A percentile compares a stretch with the other conserved stretches of the same genome.
Conservation (phyloP, 768 basidiomycete genomes). For the Suillus americanus region DNA sequence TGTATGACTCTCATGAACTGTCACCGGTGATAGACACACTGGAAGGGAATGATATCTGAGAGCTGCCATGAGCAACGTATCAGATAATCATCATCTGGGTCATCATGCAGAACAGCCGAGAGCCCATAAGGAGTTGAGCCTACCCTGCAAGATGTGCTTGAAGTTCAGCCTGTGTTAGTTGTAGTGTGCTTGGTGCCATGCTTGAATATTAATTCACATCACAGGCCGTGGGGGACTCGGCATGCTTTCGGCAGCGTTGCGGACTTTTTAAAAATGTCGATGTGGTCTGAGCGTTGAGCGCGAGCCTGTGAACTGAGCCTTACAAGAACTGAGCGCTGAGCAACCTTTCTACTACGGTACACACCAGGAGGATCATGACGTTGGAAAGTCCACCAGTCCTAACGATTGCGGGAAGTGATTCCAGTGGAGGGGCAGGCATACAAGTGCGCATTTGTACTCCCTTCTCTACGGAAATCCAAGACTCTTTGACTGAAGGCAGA, state of each 20-base stretch:
- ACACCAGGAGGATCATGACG: neutral
- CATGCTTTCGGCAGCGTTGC: neutral
- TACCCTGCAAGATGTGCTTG: neutral
- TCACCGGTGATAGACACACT: conserved; percentile 2
- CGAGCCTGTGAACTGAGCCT: too few relatives aligned
- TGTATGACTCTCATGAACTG: conserved; percentile 11
- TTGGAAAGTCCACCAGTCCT: conserved; percentile 40
- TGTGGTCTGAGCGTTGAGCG: neutral
- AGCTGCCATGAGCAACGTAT: neutral
- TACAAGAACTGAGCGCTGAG: too few relatives aligned
- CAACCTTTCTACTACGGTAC: too few relatives aligned
- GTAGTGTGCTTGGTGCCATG: too few relatives aligned
- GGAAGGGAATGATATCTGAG: neutral
- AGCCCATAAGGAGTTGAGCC: neutral
- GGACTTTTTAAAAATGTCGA: neutral
- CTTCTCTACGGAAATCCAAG: neutral
- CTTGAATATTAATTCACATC: too few relatives aligned
- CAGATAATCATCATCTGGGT: neutral
- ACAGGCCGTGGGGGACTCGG: neutral
- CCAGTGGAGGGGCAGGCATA: conserved; percentile 86
- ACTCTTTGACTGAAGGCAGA: conserved; percentile 58
- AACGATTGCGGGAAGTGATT: conserved; percentile 81
- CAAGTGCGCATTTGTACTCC: conserved; percentile 49
- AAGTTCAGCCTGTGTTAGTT: neutral
- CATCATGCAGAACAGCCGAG: neutral